Evolutionary conservation across 192 early-diverging fungal species (phyloP).

Genomic region (Gorgonomyces haynaldii): DNA sequence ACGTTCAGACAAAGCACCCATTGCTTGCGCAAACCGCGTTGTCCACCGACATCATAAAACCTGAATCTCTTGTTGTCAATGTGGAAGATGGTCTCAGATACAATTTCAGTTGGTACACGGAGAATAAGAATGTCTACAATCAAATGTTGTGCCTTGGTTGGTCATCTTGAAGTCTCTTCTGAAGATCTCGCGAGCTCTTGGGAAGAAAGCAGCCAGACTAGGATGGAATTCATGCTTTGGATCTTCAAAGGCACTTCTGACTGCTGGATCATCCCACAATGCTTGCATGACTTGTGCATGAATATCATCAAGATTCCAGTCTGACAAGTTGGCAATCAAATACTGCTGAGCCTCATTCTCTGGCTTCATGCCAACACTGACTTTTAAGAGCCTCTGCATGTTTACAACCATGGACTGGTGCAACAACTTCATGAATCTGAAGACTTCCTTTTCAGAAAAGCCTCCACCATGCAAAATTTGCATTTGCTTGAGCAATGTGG

Average conservation of each 20-base stretch:
- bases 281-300: neutral
- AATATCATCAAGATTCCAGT: neutral
- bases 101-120: neutral
- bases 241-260: neutral
- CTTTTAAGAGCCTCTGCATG: too few species aligned
- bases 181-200: neutral
- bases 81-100: constrained; percentile 1
- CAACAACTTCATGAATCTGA: too few species aligned
- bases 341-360: too few species aligned
- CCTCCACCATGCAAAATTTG: neutral
- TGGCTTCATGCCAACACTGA: too few species aligned
- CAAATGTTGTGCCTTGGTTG: neutral
- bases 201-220: neutral
- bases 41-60: constrained; percentile 65
- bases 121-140: constrained; percentile 4
- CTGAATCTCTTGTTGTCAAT: constrained; percentile 14
- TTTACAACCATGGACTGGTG: too few species aligned
- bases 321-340: neutral
- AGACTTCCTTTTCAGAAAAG: too few species aligned
- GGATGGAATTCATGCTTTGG: neutral
- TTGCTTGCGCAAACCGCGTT: constrained; percentile 48
- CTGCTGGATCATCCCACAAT: neutral
- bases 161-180: neutral
- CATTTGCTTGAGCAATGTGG: neutral
- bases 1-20: constrained; percentile 19